Evolutionary conservation across 306 rosid genomes (phyloP).

Genomic region (Senna siamea): DNA sequence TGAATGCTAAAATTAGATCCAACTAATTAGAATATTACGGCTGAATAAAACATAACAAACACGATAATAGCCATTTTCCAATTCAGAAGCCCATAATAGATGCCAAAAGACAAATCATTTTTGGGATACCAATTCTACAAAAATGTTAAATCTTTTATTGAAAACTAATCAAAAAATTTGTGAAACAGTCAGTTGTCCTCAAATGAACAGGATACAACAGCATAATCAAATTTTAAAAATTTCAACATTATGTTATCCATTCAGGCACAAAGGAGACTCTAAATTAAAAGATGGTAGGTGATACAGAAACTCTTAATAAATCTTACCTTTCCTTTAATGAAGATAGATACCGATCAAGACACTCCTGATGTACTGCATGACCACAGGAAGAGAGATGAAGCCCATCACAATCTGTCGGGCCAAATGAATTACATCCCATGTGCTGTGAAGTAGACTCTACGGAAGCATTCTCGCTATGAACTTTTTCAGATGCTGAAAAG

Average conservation of each 20-base stretch:
- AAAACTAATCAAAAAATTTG: background rate
- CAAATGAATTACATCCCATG: conserved; percentile 65
- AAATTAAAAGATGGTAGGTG: conserved; percentile 2
- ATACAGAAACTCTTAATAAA: conserved; percentile 15
- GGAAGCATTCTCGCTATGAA: conserved; percentile 47
- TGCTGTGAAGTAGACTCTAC: conserved; percentile 53
- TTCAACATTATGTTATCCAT: background rate
- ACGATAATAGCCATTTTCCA: background rate
- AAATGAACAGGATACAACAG: background rate
- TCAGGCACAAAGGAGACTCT: conserved; percentile 1
- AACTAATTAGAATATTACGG: background rate
- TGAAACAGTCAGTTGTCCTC: background rate
- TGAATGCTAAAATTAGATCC: background rate
- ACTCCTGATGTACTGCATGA: conserved; percentile 95
- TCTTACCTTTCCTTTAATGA: conserved; percentile 88
- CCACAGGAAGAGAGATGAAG: conserved; percentile 95
- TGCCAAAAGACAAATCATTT: background rate
- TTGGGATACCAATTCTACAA: background rate
- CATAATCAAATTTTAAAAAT: background rate
- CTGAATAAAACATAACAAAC: background rate
- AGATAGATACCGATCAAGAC: conserved; percentile 85
- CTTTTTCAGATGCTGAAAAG: conserved; percentile 61
- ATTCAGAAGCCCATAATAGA: background rate
- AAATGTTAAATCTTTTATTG: background rate
- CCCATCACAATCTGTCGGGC: conserved; percentile 87